These are phyloP conservation scores for Coniella lustricola DNA, from an alignment of 2,329 filamentous ascomycete genomes.

Conservation along the genomic window DNA sequence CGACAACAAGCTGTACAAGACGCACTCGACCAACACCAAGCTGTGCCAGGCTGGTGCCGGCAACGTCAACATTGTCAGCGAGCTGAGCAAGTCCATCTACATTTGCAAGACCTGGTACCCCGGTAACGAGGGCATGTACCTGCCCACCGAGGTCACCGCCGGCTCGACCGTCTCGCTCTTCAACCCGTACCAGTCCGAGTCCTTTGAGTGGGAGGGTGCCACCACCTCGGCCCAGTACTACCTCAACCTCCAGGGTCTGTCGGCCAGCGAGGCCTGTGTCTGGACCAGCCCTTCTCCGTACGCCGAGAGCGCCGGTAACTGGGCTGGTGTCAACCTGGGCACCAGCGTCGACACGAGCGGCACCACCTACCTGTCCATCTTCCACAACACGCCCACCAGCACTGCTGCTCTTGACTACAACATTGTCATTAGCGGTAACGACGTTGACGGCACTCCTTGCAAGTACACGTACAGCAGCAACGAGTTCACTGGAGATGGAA, in stretches of 20 bases:
- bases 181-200: slow-evolving; percentile 64
- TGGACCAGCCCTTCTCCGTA: slow-evolving; percentile 52
- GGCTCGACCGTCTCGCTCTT: slow-evolving; percentile 59
- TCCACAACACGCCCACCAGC: slow-evolving; percentile 75
- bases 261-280: slow-evolving; percentile 61
- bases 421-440: slow-evolving; percentile 49
- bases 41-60: slow-evolving; percentile 71
- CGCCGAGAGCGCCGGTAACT: slow-evolving; percentile 65
- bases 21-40: slow-evolving; percentile 56
- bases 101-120: slow-evolving; percentile 97
- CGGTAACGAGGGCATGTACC: slow-evolving; percentile 79
- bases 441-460: slow-evolving; percentile 37
- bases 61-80: slow-evolving; percentile 69
- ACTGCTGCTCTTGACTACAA: slow-evolving; percentile 65
- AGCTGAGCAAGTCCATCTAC: slow-evolving; percentile 56
- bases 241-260: slow-evolving; percentile 74
- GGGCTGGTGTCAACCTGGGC: slow-evolving; percentile 78
- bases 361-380: slow-evolving; percentile 73
- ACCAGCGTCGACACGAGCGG: slow-evolving; percentile 61
- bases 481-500: slow-evolving; percentile 22
- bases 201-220: slow-evolving; percentile 71
- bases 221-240: slow-evolving; percentile 92
- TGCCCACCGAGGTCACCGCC: slow-evolving; percentile 59
- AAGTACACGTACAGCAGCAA: slow-evolving; percentile 40
- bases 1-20: slow-evolving; percentile 68